A percentile compares a stretch with the other conserved stretches of the same genome.
These are phyloP conservation scores for Epichloe glyceriae DNA, from an alignment of 2,329 filamentous ascomycete species.

Conservation along the genomic window DNA sequence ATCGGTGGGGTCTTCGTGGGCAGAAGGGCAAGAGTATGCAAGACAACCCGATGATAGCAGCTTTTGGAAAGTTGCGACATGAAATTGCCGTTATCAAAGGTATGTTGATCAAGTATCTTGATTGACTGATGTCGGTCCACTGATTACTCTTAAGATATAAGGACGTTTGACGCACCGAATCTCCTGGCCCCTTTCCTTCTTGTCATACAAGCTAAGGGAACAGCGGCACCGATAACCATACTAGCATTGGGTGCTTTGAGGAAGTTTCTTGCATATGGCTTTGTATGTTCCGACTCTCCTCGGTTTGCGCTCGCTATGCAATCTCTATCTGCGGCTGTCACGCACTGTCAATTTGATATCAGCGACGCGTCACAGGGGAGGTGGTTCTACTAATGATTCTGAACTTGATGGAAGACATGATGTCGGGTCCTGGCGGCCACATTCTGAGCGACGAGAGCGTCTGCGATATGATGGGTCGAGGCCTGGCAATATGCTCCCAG, in stretches of 20 bases:
- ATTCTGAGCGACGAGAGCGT: slow-evolving; percentile 96
- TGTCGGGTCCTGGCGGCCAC: slow-evolving; percentile 83
- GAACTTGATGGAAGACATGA: slow-evolving; percentile 97
- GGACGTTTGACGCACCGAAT: slow-evolving; percentile 75
- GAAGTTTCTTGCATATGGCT: slow-evolving; percentile 92
- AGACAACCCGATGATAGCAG: slow-evolving; percentile 91
- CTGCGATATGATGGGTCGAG: slow-evolving; percentile 99
- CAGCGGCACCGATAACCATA: slow-evolving; percentile 90
- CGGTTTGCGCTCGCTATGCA: slow-evolving; percentile 88
- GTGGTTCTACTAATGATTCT: slow-evolving; percentile 89
- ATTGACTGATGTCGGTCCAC: not conserved
- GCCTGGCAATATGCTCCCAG: slow-evolving; percentile 93
- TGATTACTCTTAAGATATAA: slow-evolving; percentile 51
- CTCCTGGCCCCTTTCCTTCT: slow-evolving; percentile 90
- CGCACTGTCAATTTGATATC: slow-evolving; percentile 93
- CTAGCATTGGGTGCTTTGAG: slow-evolving; percentile 86
- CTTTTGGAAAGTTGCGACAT: slow-evolving; percentile 78
- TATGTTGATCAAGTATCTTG: slow-evolving; percentile 21
- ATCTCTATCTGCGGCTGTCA: slow-evolving; percentile 83
- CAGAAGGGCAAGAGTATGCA: slow-evolving; percentile 97
- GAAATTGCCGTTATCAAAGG: slow-evolving; percentile 79
- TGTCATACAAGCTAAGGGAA: slow-evolving; percentile 91
- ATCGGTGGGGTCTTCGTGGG: slow-evolving; percentile 83
- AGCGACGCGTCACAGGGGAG: slow-evolving; percentile 92
- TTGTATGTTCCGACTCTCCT: slow-evolving; percentile 75